Percentiles rank a stretch among this genome's conserved stretches.
phyloP scores from a whole-genome alignment of 2,329 filamentous ascomycete genomes.

The Penicillium sp. region DNA sequence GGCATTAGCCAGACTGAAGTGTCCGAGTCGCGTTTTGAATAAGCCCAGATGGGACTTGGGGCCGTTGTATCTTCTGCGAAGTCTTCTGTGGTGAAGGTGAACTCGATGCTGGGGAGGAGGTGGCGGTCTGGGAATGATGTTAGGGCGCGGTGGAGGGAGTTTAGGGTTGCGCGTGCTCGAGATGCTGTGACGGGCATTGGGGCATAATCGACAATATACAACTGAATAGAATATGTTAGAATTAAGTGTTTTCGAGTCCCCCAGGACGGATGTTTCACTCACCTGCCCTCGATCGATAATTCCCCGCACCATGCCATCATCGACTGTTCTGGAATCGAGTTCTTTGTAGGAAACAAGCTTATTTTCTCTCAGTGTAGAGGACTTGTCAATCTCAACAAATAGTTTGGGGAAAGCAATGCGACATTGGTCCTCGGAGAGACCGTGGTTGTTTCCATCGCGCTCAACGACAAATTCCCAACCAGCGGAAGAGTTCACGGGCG shows the following conservation, averaged over 20 bases:
- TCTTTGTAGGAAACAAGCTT: conserved; percentile 35
- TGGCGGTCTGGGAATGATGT: conserved; percentile 38
- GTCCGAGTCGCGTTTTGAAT: conserved; percentile 41
- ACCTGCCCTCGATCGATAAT: conserved; percentile 40
- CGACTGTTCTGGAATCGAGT: conserved; percentile 32
- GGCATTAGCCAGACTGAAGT: conserved; percentile 51
- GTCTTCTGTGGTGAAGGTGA: conserved; percentile 50
- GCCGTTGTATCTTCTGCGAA: conserved; percentile 31
- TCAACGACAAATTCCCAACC: conserved; percentile 35
- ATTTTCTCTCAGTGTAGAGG: conserved; percentile 21
- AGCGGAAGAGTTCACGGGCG: background rate
- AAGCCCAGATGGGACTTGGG: conserved; percentile 44
- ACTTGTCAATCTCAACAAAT: conserved; percentile 38
- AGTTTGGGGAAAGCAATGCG: conserved; percentile 43
- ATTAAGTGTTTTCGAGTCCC: no score
- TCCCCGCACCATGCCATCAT: conserved; percentile 39
- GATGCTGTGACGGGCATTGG: conserved; percentile 35
- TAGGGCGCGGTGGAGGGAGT: conserved; percentile 50
- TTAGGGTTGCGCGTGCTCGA: conserved; percentile 44
- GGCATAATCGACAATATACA: conserved; percentile 39
- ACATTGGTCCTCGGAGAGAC: conserved; percentile 37
- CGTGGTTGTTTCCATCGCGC: conserved; percentile 39
- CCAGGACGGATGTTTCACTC: conserved; percentile 9
- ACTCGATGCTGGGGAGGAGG: conserved; percentile 50
- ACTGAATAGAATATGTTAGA: conserved; percentile 18